Base-by-base conservation (phyloP, 805 yeast genomes). In the Hemisphaericaspora nanyangensis region DNA sequence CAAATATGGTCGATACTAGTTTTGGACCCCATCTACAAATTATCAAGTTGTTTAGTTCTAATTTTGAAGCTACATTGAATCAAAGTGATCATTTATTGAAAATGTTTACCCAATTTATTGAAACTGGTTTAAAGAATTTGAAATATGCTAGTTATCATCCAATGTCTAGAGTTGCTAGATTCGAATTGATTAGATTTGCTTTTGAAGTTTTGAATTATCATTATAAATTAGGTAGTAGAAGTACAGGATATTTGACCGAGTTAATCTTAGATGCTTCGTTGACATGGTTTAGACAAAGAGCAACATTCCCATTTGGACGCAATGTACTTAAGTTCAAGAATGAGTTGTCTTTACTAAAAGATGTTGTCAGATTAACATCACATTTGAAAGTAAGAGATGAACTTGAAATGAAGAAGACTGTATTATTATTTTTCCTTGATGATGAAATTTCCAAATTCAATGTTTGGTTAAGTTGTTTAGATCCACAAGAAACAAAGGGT, bases 261-360 rank as follows among this genome's bases (percentile, higher is more conserved):
- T 60, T 74, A 3, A 72, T 89, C 12, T 56, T 85, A 17, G 79
- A 76, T 40, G 88, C 87, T 13, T 75, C 83, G 0, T 68, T 93
- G 31, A 72, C 83, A 1, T 90, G 98, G 96, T 93, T 88, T 55
- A 70, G 69, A 17, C 71, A 66, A 33, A 69, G 76, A 16, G 68
- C 78, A 1, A 66, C 73, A 3, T 83, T 82, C 65, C 96, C 98
- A 12, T 89, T 74, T 63, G 98, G 99, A 3, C 82, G 88, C 8
- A 88, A 91, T 54, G 70, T 76, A 31, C 60, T 86, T 45, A 80
- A 80, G 54, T 79, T 81, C 36, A 80, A 79, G 46, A 76, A 87
- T 1, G 96, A 90, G 51, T 70, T 75, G 50, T 65, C 71, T 4
- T 60, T 82, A 35, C 65, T 91, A 47, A 64, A 71, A 20, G 79